Evolutionary conservation across 106 monocot genomes (phyloP).

Genomic region (Platanthera zijinensis): DNA sequence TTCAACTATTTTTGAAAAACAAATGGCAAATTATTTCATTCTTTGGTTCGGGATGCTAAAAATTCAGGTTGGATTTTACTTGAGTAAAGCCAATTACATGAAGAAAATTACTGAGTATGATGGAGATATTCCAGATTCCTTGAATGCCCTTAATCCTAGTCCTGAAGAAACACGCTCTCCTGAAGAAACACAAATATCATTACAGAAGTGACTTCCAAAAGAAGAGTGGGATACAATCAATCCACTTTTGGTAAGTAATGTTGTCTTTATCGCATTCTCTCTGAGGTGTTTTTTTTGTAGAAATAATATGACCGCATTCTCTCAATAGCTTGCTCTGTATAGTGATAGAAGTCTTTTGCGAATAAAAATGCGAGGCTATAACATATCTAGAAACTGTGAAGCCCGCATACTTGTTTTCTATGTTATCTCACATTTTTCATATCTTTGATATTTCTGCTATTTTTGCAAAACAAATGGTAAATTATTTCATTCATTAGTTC

Average conservation of each 20-base stretch:
- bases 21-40: not conserved
- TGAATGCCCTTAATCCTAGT: slow-evolving; percentile 46
- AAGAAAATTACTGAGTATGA: slow-evolving; percentile 78
- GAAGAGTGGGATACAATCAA: slow-evolving; percentile 93
- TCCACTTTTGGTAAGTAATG: slow-evolving; percentile 67
- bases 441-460: not conserved
- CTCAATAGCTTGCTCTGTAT: too few species aligned
- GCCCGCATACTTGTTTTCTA: too few species aligned
- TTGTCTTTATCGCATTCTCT: not conserved
- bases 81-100: slow-evolving; percentile 77
- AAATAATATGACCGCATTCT: too few species aligned
- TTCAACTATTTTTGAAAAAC: not conserved
- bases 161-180: slow-evolving; percentile 84
- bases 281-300: not conserved
- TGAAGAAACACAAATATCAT: slow-evolving; percentile 81
- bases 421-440: too few species aligned
- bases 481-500: not conserved
- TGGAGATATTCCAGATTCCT: slow-evolving; percentile 83
- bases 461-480: not conserved
- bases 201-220: slow-evolving; percentile 91
- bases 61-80: slow-evolving; percentile 89
- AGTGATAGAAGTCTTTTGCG: too few species aligned
- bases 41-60: not conserved
- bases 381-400: too few species aligned
- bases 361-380: too few species aligned